These are phyloP conservation scores for Tephrocybe sp. DNA, from an alignment of 768 basidiomycete species.

Conservation along the genomic window DNA sequence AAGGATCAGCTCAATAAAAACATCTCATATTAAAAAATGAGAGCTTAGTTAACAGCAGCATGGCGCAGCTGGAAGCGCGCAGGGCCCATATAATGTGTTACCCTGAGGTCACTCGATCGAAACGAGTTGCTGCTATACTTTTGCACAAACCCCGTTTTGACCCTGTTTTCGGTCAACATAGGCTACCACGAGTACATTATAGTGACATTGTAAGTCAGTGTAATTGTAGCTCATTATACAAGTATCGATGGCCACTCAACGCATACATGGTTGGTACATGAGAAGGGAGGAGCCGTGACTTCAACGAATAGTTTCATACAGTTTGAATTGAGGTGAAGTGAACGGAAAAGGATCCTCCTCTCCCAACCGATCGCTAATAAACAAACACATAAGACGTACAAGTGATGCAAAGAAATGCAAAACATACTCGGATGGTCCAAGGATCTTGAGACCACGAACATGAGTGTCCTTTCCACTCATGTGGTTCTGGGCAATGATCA, in stretches of 20 bases:
- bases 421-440: conserved; percentile 77
- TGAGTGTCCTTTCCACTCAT: conserved; percentile 99
- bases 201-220: background rate
- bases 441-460: conserved; percentile 85
- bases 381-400: conserved; percentile 4
- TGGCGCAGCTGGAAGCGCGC: conserved; percentile 1
- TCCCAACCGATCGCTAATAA: conserved; percentile 37
- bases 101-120: conserved; percentile 13
- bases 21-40: too few relatives aligned
- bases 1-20: too few relatives aligned
- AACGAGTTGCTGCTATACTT: conserved; percentile 10
- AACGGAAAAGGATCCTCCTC: conserved; percentile 78
- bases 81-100: background rate
- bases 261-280: too few relatives aligned
- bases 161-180: too few relatives aligned
- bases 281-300: too few relatives aligned
- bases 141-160: too few relatives aligned
- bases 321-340: conserved; percentile 55
- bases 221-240: too few relatives aligned
- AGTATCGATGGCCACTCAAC: too few relatives aligned
- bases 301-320: conserved; percentile 78
- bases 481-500: conserved; percentile 90
- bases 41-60: background rate
- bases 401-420: background rate
- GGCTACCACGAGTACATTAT: too few relatives aligned